These are phyloP conservation scores for Sideroxylon spinosum DNA, from an alignment of 179 eudicot genomes.

Conservation along the genomic window DNA sequence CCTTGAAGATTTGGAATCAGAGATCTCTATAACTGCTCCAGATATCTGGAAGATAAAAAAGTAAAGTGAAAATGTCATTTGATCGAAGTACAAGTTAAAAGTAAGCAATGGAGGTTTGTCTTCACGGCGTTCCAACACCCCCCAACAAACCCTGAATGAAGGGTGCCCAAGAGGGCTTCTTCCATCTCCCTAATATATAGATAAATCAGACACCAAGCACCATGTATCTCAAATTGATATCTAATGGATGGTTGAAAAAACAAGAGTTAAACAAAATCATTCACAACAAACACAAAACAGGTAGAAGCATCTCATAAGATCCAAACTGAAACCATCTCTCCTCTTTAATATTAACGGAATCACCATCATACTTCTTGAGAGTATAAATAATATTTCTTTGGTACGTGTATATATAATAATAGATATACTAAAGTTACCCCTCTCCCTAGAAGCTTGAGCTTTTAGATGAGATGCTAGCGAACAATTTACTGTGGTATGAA, in stretches of 20 bases:
- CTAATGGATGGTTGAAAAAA: not conserved
- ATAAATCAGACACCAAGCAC: not conserved
- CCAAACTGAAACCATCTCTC: not conserved
- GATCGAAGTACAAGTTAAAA: not conserved
- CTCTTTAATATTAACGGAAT: not conserved
- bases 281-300: not conserved
- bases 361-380: not conserved
- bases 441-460: too few species aligned
- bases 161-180: too few species aligned
- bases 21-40: conserved; percentile 83
- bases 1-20: conserved; percentile 71
- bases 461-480: too few species aligned
- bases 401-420: too few species aligned
- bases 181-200: not conserved
- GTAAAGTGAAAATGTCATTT: conserved; percentile 15
- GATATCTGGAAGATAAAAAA: conserved; percentile 64
- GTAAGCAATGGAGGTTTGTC: not conserved
- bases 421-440: too few species aligned
- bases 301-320: not conserved
- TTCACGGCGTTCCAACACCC: not conserved
- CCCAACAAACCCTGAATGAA: too few species aligned
- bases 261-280: not conserved
- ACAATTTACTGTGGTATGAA: too few species aligned
- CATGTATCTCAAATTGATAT: not conserved
- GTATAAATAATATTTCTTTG: too few species aligned